Evolutionary conservation across 208 protist genomes (phyloP).

Genomic region (Trypanosoma scelopori): DNA sequence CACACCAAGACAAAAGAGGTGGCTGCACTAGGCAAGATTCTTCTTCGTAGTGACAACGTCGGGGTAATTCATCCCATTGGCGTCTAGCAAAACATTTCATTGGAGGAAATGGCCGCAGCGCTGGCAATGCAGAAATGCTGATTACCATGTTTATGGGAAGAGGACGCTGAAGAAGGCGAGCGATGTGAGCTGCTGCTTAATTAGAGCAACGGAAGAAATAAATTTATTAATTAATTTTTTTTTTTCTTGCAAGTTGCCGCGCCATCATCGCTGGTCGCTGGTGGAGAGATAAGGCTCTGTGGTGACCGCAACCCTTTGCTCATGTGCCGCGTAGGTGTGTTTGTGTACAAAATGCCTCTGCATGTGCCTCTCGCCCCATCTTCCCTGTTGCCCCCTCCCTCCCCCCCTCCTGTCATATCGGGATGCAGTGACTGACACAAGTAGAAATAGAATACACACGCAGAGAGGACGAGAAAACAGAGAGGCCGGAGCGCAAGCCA

Average conservation of each 20-base stretch:
- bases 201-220: not conserved
- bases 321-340: too few species aligned
- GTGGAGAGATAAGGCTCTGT: too few species aligned
- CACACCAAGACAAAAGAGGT: slow-evolving; percentile 69
- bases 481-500: too few species aligned
- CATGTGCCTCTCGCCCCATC: too few species aligned
- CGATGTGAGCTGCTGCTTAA: not conserved
- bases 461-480: not conserved
- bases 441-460: too few species aligned
- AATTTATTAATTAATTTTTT: too few species aligned
- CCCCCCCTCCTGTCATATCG: too few species aligned
- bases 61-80: slow-evolving; percentile 88
- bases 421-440: too few species aligned
- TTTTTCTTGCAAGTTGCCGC: not conserved
- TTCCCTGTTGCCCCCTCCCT: too few species aligned
- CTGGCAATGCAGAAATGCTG: not conserved
- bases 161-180: not conserved
- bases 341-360: too few species aligned
- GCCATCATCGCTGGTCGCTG: not conserved
- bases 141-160: not conserved
- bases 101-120: not conserved
- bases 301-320: too few species aligned
- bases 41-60: slow-evolving; percentile 93
- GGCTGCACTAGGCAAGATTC: slow-evolving; percentile 78
- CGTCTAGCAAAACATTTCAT: slow-evolving; percentile 36